phyloP scores from a whole-genome alignment of 306 rosid species.

The Medicago ruthenica region DNA sequence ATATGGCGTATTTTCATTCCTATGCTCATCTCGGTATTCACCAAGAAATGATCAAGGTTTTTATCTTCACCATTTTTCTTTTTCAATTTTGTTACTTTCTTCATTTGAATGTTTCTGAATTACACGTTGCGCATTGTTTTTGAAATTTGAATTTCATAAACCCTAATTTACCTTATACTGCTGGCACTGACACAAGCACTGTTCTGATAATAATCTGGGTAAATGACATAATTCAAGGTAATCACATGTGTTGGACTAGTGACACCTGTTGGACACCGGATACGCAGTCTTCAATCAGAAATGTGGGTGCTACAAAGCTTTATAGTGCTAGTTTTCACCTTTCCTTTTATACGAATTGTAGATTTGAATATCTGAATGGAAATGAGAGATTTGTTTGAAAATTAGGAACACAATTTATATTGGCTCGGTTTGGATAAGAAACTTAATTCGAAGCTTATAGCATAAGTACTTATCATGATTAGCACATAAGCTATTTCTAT shows the following conservation, averaged over 20 bases:
- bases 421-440: too few relatives aligned
- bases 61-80: background rate
- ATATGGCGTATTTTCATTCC: constrained; percentile 91
- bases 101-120: constrained; percentile 13
- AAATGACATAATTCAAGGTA: too few relatives aligned
- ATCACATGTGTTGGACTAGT: too few relatives aligned
- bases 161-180: constrained; percentile 13
- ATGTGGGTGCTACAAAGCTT: too few relatives aligned
- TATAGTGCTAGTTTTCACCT: background rate
- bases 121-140: background rate
- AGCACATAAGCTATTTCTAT: too few relatives aligned
- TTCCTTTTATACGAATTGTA: background rate
- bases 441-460: too few relatives aligned
- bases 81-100: background rate
- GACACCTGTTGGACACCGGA: too few relatives aligned
- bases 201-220: too few relatives aligned
- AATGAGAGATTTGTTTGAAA: background rate
- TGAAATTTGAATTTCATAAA: constrained; percentile 30
- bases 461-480: too few relatives aligned
- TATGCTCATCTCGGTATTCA: constrained; percentile 96
- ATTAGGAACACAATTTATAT: background rate
- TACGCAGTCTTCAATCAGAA: too few relatives aligned
- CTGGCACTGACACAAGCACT: too few relatives aligned
- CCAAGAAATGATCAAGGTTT: constrained; percentile 97
- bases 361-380: background rate